Evolutionary conservation across 2,329 filamentous ascomycete genomes (phyloP), one percentile per base, ranked within the genome.

Genomic region (Botrytis fabae): DNA sequence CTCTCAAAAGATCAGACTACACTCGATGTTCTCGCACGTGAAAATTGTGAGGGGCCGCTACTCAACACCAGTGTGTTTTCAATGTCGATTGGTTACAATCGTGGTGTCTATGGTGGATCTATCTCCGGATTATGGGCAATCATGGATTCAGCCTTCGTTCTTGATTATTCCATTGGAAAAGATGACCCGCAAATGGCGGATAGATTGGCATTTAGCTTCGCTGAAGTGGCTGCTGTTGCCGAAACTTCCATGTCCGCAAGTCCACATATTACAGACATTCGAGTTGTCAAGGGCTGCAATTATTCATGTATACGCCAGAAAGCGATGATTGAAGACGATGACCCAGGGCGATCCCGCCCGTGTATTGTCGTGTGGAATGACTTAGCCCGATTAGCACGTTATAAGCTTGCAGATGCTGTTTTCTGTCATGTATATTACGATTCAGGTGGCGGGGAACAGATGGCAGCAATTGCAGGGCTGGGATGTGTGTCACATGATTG

Each of bases 161-260:
- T 70, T 1, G 68, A 70, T 61, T 70, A 70, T 16, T 70, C 68
- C 8, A 70, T 70, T 22, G 68, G 68, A 8, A 70, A 70, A 38
- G 40, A 46, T 18, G 62, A 20, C 8, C 28, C 54, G 14, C 40
- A 12, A 35, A 35, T 70, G 51, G 40, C 38, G 28, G 28, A 38
- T 0, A 42, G 16, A 38, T 22, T 70, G 2, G 68, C 68, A 18
- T 20, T 22, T 44, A n/a, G 28, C 5, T 62, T 48, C 8, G 28
- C 68, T 22, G 54, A 70, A 46, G 54, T 70, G 7, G 68, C 68
- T 8, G 40, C 54, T 46, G 20, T 46, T 62, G 28, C 68, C 4
- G 54, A 70, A 62, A 12, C 38, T 1, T 61, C 54, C 5, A 28
- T n/a, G 3, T 70, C 40, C 9, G 68, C 68, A 0, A 40, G 68